phyloP scores from a whole-genome alignment of 2,329 filamentous ascomycete genomes.

The Trichoderma koningii region DNA sequence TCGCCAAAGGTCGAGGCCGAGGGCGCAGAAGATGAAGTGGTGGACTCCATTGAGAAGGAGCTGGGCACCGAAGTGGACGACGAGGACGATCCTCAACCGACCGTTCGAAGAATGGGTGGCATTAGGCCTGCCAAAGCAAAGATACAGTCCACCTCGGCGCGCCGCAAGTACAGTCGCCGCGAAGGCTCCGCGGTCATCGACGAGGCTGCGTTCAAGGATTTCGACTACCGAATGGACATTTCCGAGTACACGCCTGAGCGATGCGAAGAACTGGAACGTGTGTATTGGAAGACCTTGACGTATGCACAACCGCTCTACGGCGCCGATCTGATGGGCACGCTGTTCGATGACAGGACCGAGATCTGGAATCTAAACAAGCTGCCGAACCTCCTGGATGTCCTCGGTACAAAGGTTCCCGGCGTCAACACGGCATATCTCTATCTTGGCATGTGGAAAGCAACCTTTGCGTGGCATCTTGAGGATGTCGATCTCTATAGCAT shows the following conservation, averaged over 20 bases:
- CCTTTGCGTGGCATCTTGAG: slow-evolving; percentile 98
- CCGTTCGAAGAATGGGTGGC: slow-evolving; percentile 52
- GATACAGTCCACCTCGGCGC: slow-evolving; percentile 77
- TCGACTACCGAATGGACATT: slow-evolving; percentile 85
- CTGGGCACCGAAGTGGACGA: slow-evolving; percentile 48
- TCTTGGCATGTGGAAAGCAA: slow-evolving; percentile 99
- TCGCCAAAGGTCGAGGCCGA: slow-evolving; percentile 52
- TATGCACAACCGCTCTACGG: slow-evolving; percentile 95
- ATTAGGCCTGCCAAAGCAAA: slow-evolving; percentile 56
- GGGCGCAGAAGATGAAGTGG: slow-evolving; percentile 37
- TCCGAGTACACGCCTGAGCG: slow-evolving; percentile 89
- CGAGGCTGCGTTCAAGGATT: slow-evolving; percentile 85
- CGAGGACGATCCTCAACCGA: slow-evolving; percentile 46
- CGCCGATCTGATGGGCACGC: slow-evolving; percentile 91
- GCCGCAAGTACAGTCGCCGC: slow-evolving; percentile 80
- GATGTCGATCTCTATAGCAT: slow-evolving; percentile 99
- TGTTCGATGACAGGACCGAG: slow-evolving; percentile 84
- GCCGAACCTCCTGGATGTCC: slow-evolving; percentile 87
- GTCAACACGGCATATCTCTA: slow-evolving; percentile 99
- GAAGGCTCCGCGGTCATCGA: slow-evolving; percentile 80
- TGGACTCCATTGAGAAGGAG: slow-evolving; percentile 56
- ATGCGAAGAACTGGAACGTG: slow-evolving; percentile 90
- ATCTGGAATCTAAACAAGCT: slow-evolving; percentile 95
- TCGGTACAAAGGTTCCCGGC: slow-evolving; percentile 93
- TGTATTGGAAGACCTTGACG: slow-evolving; percentile 96